Conservation (phyloP, 2,329 filamentous ascomycete species). For the Didymella sp. region DNA sequence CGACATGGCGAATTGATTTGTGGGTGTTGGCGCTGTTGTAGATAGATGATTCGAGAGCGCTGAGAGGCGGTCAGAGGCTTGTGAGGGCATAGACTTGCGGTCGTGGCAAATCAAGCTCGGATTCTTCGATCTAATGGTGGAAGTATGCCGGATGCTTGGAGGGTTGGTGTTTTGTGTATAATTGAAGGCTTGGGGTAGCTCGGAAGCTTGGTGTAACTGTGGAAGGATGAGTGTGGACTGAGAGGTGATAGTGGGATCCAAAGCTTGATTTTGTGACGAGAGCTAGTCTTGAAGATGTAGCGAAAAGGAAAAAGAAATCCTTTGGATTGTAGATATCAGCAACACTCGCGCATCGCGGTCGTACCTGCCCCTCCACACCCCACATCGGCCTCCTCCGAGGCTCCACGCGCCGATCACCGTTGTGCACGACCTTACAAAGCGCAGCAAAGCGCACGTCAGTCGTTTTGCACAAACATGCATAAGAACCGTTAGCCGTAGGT, state of each 20-base stretch:
- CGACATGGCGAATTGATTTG: conserved; percentile 24
- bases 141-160: too few species aligned
- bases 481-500: background rate
- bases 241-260: background rate
- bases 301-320: background rate
- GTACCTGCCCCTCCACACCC: conserved; percentile 16
- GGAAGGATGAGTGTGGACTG: background rate
- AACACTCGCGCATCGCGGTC: background rate
- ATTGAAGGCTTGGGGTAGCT: background rate
- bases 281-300: background rate
- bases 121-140: background rate
- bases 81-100: conserved; percentile 26
- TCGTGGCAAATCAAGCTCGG: background rate
- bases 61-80: conserved; percentile 30
- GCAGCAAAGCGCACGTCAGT: background rate
- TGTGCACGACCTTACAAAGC: conserved; percentile 1
- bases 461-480: conserved; percentile 8
- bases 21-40: conserved; percentile 11
- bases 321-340: background rate
- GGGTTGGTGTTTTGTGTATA: too few species aligned
- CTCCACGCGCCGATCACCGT: conserved; percentile 19
- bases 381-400: conserved; percentile 17
- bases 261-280: too few species aligned
- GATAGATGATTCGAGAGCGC: conserved; percentile 22
- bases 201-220: background rate